These are phyloP conservation scores for Vitis hybrid DNA, from an alignment of 177 flowering plant species.

Conservation along the genomic window DNA sequence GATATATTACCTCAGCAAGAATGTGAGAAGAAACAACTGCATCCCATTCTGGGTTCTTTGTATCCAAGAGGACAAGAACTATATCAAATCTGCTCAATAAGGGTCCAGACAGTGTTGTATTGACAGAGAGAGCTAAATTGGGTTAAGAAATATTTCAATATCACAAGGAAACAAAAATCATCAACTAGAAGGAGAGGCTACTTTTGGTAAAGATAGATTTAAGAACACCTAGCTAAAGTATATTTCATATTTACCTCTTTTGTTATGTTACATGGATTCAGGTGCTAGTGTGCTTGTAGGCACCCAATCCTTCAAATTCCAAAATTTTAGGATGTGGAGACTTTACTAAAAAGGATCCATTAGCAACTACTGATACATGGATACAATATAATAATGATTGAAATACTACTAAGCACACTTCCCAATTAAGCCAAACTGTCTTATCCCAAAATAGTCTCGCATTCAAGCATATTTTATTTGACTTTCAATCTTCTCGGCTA, in stretches of 20 bases:
- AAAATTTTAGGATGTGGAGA: no score
- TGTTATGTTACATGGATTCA: no score
- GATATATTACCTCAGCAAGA: slow-evolving; percentile 60
- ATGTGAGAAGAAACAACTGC: slow-evolving; percentile 94
- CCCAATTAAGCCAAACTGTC: no score
- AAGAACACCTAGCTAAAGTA: not conserved
- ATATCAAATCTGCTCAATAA: slow-evolving; percentile 97
- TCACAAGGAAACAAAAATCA: not conserved
- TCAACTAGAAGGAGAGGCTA: not conserved
- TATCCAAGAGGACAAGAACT: slow-evolving; percentile 90
- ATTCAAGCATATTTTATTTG: no score
- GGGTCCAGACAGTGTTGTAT: slow-evolving; percentile 95
- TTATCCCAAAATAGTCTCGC: no score
- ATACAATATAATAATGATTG: no score
- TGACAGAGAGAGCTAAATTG: slow-evolving; percentile 81
- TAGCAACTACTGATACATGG: no score
- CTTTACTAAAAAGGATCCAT: no score
- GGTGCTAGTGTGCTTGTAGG: no score
- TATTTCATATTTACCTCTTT: not conserved
- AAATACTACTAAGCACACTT: no score
- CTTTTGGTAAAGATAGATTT: not conserved
- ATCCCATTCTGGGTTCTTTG: slow-evolving; percentile 98
- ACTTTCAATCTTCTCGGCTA: no score
- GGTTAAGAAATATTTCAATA: slow-evolving; percentile 29
- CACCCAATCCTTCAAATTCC: no score